Percentiles rank a stretch among this genome's conserved stretches.
phyloP scores from a whole-genome alignment of 345 rosid species.

The Pelargonium nanum region DNA sequence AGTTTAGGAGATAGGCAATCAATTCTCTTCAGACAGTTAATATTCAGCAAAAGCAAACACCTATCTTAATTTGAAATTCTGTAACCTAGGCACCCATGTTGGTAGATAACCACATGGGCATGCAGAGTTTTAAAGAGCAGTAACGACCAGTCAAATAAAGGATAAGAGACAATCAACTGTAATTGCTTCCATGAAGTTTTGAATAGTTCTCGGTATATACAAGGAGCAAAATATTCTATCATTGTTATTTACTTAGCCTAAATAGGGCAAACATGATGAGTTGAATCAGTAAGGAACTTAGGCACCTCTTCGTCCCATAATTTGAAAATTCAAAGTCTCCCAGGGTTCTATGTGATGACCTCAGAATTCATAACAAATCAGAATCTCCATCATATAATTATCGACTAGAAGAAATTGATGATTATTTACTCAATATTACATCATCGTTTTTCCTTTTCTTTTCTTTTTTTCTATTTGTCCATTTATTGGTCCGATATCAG shows the following conservation, averaged over 20 bases:
- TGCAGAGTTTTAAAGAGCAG: not conserved
- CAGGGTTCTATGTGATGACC: too few species aligned
- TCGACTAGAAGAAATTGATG: not conserved
- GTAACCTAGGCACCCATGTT: not conserved
- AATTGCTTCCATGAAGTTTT: not conserved
- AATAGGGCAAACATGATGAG: too few species aligned
- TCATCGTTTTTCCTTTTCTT: too few species aligned
- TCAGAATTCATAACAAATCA: not conserved
- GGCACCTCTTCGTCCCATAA: too few species aligned
- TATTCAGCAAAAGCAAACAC: not conserved
- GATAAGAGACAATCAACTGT: not conserved
- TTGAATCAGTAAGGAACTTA: too few species aligned
- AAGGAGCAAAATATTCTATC: not conserved
- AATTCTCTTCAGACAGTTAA: not conserved
- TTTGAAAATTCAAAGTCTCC: too few species aligned
- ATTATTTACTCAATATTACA: not conserved
- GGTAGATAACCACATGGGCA: not conserved
- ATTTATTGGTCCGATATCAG: not conserved
- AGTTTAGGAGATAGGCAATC: not conserved
- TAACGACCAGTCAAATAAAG: not conserved
- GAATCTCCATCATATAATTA: not conserved
- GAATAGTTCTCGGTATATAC: not conserved
- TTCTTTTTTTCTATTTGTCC: not conserved
- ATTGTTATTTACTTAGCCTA: too few species aligned
- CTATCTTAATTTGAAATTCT: not conserved